phyloP scores from a whole-genome alignment of 208 protist genomes.

The Trypanosoma melophagium region DNA sequence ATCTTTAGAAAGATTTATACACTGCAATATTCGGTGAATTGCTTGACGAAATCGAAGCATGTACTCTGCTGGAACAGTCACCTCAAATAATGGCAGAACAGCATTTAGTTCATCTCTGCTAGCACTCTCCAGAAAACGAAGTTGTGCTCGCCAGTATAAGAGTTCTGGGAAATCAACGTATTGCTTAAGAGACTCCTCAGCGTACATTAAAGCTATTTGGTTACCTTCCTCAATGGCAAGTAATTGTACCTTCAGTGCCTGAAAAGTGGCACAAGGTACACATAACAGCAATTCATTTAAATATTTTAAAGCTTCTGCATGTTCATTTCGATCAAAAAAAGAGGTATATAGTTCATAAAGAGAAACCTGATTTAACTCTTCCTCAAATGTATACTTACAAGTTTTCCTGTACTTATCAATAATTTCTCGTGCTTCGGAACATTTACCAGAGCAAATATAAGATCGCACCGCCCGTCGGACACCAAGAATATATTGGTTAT shows the following conservation, averaged over 20 bases:
- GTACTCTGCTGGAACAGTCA: constrained; percentile 22
- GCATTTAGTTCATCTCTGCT: constrained; percentile 29
- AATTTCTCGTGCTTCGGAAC: constrained; percentile 30
- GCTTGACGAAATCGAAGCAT: constrained; percentile 47
- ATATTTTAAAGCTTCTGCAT: constrained; percentile 36
- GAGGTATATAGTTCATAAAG: constrained; percentile 41
- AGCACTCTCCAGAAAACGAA: constrained; percentile 47
- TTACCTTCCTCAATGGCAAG: constrained; percentile 41
- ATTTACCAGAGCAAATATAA: constrained; percentile 35
- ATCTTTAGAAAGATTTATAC: constrained; percentile 23
- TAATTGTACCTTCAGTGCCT: constrained; percentile 53
- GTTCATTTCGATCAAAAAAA: constrained; percentile 45
- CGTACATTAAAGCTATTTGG: constrained; percentile 32
- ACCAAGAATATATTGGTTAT: constrained; percentile 38
- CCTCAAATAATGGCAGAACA: constrained; percentile 31
- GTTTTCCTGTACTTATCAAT: constrained; percentile 30
- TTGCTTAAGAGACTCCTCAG: constrained; percentile 13
- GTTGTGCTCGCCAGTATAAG: constrained; percentile 40
- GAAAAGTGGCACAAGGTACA: constrained; percentile 54
- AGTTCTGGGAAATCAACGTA: constrained; percentile 49
- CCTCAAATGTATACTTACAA: constrained; percentile 30
- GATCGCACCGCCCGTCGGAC: constrained; percentile 37
- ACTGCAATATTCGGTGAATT: constrained; percentile 21
- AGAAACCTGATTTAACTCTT: constrained; percentile 39
- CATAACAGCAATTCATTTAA: constrained; percentile 41